Conservation (phyloP, 768 basidiomycete species). For the Serendipita indica region DNA sequence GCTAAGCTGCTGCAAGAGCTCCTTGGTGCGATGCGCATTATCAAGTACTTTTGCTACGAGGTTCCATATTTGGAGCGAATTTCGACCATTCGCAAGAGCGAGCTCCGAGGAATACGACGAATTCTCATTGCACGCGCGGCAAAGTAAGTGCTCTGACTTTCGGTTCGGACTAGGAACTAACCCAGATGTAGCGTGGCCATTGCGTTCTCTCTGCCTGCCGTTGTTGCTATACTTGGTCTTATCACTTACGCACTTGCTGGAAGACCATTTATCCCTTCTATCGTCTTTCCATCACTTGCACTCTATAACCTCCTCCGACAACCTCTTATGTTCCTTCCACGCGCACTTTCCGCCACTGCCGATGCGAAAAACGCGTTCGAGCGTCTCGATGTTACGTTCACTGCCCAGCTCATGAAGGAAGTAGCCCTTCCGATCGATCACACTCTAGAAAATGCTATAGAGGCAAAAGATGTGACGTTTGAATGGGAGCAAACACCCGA, state of each 20-base stretch:
- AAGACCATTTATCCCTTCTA: slow-evolving; percentile 42
- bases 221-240: slow-evolving; percentile 53
- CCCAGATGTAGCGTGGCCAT: slow-evolving; percentile 30
- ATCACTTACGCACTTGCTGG: slow-evolving; percentile 46
- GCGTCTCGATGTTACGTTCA: slow-evolving; percentile 36
- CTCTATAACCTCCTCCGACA: slow-evolving; percentile 46
- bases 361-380: slow-evolving; percentile 50
- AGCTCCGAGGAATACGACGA: slow-evolving; percentile 39
- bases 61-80: slow-evolving; percentile 49
- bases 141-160: slow-evolving; percentile 29
- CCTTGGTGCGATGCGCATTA: slow-evolving; percentile 54
- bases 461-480: slow-evolving; percentile 41
- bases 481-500: slow-evolving; percentile 40
- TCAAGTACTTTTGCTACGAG: slow-evolving; percentile 67
- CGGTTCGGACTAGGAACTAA: slow-evolving; percentile 13
- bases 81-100: slow-evolving; percentile 35
- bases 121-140: slow-evolving; percentile 48
- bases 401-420: slow-evolving; percentile 36
- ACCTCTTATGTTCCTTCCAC: slow-evolving; percentile 52
- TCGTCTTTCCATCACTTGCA: slow-evolving; percentile 53
- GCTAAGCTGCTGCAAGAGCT: slow-evolving; percentile 53
- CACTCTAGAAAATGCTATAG: slow-evolving; percentile 33
- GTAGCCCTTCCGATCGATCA: slow-evolving; percentile 32
- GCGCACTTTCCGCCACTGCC: slow-evolving; percentile 30
- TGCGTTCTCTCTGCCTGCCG: slow-evolving; percentile 43